A percentile compares a stretch with the other conserved stretches of the same genome.
Evolutionary conservation across 108 stramenopile species (phyloP).

Genomic region (Fragilaria radians): DNA sequence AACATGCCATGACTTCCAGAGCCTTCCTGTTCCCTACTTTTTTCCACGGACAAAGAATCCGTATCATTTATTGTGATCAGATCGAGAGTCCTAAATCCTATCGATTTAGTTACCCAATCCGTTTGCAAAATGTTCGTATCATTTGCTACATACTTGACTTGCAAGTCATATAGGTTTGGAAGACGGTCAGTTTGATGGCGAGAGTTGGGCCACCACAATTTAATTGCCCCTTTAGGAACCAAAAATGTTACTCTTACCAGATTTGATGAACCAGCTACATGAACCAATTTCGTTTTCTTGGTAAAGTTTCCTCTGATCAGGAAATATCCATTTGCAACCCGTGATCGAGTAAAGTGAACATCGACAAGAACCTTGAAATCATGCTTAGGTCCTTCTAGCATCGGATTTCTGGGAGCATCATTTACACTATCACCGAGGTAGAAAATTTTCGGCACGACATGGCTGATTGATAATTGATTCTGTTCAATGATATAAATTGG

Average conservation of each 20-base stretch:
- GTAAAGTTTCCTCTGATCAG: no score
- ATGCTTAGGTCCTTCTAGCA: background rate
- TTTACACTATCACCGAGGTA: constrained; percentile 25
- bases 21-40: constrained; percentile 19
- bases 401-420: background rate
- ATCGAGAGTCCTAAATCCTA: constrained; percentile 30
- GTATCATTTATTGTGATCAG: constrained; percentile 39
- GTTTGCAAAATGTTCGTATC: background rate
- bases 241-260: background rate
- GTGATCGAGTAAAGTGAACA: constrained; percentile 27
- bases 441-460: constrained; percentile 33
- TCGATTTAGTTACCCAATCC: background rate
- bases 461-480: constrained; percentile 3
- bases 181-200: no score
- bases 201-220: no score
- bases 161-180: no score
- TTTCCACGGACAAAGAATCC: constrained; percentile 2
- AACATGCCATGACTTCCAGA: constrained; percentile 42
- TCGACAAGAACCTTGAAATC: constrained; percentile 17
- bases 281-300: no score
- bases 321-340: no score
- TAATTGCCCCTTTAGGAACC: no score
- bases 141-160: no score
- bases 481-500: constrained; percentile 26
- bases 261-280: no score